Evolutionary conservation across 2,329 filamentous ascomycete genomes (phyloP), one percentile per base, ranked within the genome.

Genomic region (Fusarium metavorans): DNA sequence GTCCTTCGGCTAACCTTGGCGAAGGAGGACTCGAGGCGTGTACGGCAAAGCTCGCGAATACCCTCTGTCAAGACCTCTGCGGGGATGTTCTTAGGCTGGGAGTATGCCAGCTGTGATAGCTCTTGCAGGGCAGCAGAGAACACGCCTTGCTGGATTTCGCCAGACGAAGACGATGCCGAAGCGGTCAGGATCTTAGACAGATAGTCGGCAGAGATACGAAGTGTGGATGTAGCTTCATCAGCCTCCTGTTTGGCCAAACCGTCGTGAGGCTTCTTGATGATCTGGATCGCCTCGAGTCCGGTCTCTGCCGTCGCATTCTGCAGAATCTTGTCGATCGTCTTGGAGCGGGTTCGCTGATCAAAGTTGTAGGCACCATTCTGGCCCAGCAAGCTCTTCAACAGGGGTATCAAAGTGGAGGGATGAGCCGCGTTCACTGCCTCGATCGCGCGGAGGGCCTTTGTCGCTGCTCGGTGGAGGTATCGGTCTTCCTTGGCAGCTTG

Each of bases 281-380:
- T 81, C 32, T 85, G 82, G 39, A 92, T 81, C n/a, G 88, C 82
- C 18, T 83, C 81, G 66, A 89, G 86, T 25, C 92, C 86, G 37
- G 92, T 89, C 23, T 88, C 82, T 5, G 86, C 83, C 27, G 89
- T 88, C 10, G 90, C 88, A 50, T 88, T 87, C 62, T 91, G 87
- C 6, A 97, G 83, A 3, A 97, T 86, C 72, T 89, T 92, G 76
- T 97, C 94, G 1, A 98, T 85, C 0, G 94, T 96, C 83, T 96
- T 97, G 2, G 92, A 93, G 81, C 93, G 97, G 1, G 95, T 97
- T 67, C 93, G 87, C 73, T 94, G 92, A 80, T 98, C 97, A 79
- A 98, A 97, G 79, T 93, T 94, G 75, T 94, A 91, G 2, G 89
- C 88, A 2, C 94, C 94, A 69, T 92, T 86, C 60, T 91, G 89